Base-by-base conservation (phyloP, 2,329 filamentous ascomycete genomes). In the Alternaria postmessia region DNA sequence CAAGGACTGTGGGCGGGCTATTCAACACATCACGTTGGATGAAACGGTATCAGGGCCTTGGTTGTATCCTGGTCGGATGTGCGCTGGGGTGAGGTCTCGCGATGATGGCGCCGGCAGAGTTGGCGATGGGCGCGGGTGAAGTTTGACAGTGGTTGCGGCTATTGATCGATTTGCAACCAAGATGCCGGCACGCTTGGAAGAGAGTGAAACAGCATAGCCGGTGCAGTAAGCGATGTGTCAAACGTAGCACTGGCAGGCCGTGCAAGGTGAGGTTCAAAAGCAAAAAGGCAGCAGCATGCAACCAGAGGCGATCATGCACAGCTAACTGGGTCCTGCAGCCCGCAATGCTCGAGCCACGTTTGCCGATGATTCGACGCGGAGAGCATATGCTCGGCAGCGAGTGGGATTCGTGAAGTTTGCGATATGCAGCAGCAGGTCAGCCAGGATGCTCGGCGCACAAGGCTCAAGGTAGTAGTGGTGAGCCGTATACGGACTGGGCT, bases 291-390 rank as follows among this genome's bases (percentile, higher is more conserved):
- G 46, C 46, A 43, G 49, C 18, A 36, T 54, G 51, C 41, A 44
- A 26, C 28, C 41, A 54, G n/a, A 55, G 61, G 49, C 57, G 65
- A 69, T 69, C 55, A 58, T 62, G 54, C 49, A 59, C 49, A 18
- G 26, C 26, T 24, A 14, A 44, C 46, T 43, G 42, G 52, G 26
- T 49, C 32, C 41, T 47, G 56, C 30, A 43, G 53, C 42, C 43
- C 30, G 47, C 18, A 43, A 43, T 57, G 60, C 52, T 61, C 52
- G 62, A 59, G 59, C 59, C 66, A 70, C 43, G 58, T 59, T 57
- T 49, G 34, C 51, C 49, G 22, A 54, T 71, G 69, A 70, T 70
- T 71, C 59, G 66, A 61, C 53, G 52, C 51, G 57, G 58, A 59
- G 51, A 24, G 52, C 46, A 62, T 39, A 41, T 46, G 36, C 16